Conservation (phyloP, 257 asterid species). For the Henckelia pumila region DNA sequence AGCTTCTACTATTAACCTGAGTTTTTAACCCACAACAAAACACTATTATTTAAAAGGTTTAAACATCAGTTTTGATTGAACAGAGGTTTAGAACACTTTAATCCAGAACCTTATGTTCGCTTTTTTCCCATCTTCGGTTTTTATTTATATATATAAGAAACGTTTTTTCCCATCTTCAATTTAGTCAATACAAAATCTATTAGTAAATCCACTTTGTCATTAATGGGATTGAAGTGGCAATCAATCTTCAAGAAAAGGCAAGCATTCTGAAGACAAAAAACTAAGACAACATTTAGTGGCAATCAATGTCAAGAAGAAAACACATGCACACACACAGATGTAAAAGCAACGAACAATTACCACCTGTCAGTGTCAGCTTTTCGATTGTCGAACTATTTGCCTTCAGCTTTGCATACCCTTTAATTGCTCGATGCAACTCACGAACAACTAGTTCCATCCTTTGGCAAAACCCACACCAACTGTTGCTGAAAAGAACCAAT, state of each 20-base stretch:
- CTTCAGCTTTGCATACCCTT: conserved; percentile 44
- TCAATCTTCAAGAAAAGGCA: not conserved
- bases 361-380: conserved; percentile 36
- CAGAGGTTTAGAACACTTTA: conserved; percentile 11
- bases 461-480: conserved; percentile 98
- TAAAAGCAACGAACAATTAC: conserved; percentile 38
- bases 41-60: not conserved
- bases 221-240: not conserved
- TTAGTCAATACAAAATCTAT: conserved; percentile 12
- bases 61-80: not conserved
- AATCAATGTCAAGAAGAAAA: not conserved
- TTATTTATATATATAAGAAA: no score
- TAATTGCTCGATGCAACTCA: conserved; percentile 76
- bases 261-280: not conserved
- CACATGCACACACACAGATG: no score
- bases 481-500: conserved; percentile 75
- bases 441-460: conserved; percentile 94
- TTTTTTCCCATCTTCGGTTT: conserved; percentile 1
- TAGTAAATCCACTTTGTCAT: not conserved
- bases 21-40: not conserved
- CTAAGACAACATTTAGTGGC: not conserved
- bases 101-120: conserved; percentile 9
- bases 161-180: conserved; percentile 2
- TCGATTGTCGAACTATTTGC: conserved; percentile 45
- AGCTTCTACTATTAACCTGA: not conserved